Base-by-base conservation (phyloP, 2,329 filamentous ascomycete species). In the Lojkania enalia region DNA sequence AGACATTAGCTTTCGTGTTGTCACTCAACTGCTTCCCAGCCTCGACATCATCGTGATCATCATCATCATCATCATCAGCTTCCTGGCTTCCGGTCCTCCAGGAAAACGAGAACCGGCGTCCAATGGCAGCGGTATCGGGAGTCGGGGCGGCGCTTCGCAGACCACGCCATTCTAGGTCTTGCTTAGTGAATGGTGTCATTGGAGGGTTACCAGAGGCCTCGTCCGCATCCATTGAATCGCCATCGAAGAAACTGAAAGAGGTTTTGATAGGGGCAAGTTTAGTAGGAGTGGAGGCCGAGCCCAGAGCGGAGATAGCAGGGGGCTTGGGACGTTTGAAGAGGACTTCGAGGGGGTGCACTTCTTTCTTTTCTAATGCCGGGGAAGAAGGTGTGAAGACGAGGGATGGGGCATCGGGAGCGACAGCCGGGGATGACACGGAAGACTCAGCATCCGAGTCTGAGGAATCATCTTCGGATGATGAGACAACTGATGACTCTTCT, bases 111-210 rank as follows among this genome's bases (percentile, higher is more conserved):
- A 86, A 85, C 44, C 75, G 78, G 20, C 83, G 81, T 30, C 77
- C 83, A 2, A 88, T 84, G 48, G 90, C 84, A 1, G 90, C 90
- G 0, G 94, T 97, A 64, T 99, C 94, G 0, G 94, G 94, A 0
- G 94, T 99, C 0, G 94, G 94, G 2, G 94, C 94, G 4, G 90
- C 90, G 64, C 90, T 96, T 44, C 94, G 81, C n/a, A 88, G 65
- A 39, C 81, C 82, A 50, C 90, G 81, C 71, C 77, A 83, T 57
- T 89, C 85, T 20, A 92, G 76, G 55, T 97, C 92, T 55, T 85
- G 81, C 51, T 85, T 83, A 0, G 88, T 89, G 66, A 84, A 95
- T 0, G 92, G 92, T 0, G 92, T 96, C 70, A 90, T 83, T 11
- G 90, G 91, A 1, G 48, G 46, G 19, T 58, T 55, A 5, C 49